Base-by-base conservation (phyloP, 768 basidiomycete genomes). In the Kwoniella sp. region DNA sequence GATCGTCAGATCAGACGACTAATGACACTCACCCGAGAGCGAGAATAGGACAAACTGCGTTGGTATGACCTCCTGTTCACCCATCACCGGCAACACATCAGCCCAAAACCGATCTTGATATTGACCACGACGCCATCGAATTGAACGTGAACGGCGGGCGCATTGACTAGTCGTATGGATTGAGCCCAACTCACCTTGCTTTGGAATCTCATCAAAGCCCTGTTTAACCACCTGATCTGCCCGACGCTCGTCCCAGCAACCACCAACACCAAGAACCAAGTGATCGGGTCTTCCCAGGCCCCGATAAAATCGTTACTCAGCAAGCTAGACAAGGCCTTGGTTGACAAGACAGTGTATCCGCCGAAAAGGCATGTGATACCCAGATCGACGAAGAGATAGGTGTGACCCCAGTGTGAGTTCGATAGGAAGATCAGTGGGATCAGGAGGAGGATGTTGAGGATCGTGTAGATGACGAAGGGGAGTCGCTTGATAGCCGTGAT, bases 31-130 rank as follows among this genome's bases (percentile, higher is more conserved):
- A 75, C 76, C 76, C 4, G 91, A 92, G 37, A 98, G 84, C 26
- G 91, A 94, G 83, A 98, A 98, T 61, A 93, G 85, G 30, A 95
- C 92, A 78, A 96, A 98, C 83, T 97, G 94, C 15, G 88, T 89
- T 4, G 94, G 95, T 68, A 98, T 92, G 26, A 97, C 94, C 58
- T 89, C 85, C 90, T 92, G 66, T 25, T 62, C 54, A 28, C 41
- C 41, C 9, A 9, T 11, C 8, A 45, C 0, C 61, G 45, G 26
- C 20, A 31, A 30, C 31, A 38, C 22, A n/a, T 58, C 15, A 64
- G 28, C 25, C 50, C 5, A 11, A n/a, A n/a, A n/a, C n/a, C n/a
- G n/a, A n/a, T n/a, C n/a, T n/a, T n/a, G n/a, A n/a, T n/a, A n/a
- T n/a, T n/a, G n/a, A n/a, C n/a, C n/a, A n/a, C n/a, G n/a, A n/a